Evolutionary conservation across 352 stramenopile species (phyloP), one percentile per base, ranked within the genome.

Genomic region (Globisporangium viniferum): DNA sequence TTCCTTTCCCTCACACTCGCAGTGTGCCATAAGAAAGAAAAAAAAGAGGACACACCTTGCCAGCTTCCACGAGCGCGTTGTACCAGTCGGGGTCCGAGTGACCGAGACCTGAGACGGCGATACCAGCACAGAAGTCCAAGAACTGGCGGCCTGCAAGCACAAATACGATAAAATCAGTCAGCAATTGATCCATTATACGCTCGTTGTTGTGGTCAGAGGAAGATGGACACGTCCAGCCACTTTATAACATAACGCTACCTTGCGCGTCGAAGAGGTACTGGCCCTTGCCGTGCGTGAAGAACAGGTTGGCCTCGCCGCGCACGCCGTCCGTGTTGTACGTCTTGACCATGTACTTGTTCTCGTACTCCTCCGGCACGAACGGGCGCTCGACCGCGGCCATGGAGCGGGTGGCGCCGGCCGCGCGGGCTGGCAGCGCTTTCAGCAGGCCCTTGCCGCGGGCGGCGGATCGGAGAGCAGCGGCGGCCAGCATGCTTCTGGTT

Each of bases 101-200:
- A 31, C 93, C 92, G 8, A 98, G 73, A 7, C 74, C 78, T 4
- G 77, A 93, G 31, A 94, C 88, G 9, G 94, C 95, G 67, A 98
- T 99, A 53, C 97, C 96, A 7, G 91, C 89, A 54, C 97, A 97
- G 69, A 98, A 99, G 74, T 99, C 96, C 36, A 99, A 73, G 74
- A 87, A 94, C 69, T 92, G 70, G 62, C 77, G 76, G 20, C 81
- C 81, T 75, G 24, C 15, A 59, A 39, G 24, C 20, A 29, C 14
- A 29, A 44, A 27, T 14, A 53, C 9, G 5, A 53, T 53, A 53
- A 53, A 0, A n/a, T 0, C 1, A 63, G 15, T 7, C 24, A 67
- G 20, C 44, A 51, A 22, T 51, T 51, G 44, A 51, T 22, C 15
- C 44, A 51, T 51, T 22, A 10, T 9, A 22, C 20, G 6, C 44